Evolutionary conservation across 495 filamentous ascomycete species (phyloP).

Genomic region (Aspergillus heteromorphus): DNA sequence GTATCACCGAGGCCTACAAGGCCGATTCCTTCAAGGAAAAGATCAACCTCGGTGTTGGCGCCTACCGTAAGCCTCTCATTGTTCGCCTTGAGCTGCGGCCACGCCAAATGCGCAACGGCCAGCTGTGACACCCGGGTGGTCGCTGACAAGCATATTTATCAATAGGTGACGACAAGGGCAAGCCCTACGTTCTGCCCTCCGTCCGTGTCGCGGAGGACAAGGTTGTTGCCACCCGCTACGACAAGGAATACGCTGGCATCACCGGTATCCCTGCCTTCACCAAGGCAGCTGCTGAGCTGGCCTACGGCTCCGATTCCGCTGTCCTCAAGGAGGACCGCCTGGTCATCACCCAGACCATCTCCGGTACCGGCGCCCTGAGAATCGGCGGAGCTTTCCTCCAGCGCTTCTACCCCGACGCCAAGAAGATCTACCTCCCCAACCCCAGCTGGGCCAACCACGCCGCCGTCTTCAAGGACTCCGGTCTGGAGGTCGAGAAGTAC

Average conservation of each 20-base stretch:
- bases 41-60: slow-evolving; percentile 84
- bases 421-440: slow-evolving; percentile 91
- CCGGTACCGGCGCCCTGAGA: slow-evolving; percentile 90
- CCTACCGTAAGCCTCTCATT: slow-evolving; percentile 40
- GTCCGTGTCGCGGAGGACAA: slow-evolving; percentile 85
- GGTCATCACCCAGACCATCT: slow-evolving; percentile 95
- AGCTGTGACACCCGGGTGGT: not conserved
- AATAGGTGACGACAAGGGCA: slow-evolving; percentile 83
- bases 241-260: slow-evolving; percentile 98
- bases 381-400: slow-evolving; percentile 91
- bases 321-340: slow-evolving; percentile 72
- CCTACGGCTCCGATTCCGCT: slow-evolving; percentile 76
- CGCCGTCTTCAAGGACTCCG: slow-evolving; percentile 91
- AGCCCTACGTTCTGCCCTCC: slow-evolving; percentile 95
- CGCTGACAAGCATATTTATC: not conserved
- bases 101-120: not conserved
- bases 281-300: slow-evolving; percentile 81
- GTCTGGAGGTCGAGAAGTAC: slow-evolving; percentile 87
- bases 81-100: not conserved
- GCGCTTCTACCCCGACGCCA: slow-evolving; percentile 81
- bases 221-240: slow-evolving; percentile 66
- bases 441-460: slow-evolving; percentile 99
- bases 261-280: slow-evolving; percentile 93
- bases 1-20: slow-evolving; percentile 99
- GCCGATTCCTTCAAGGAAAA: slow-evolving; percentile 85